Evolutionary conservation across 176 grass and related monocot genomes (phyloP), one percentile per base, ranked within the genome.

Genomic region (Musa beccarii): DNA sequence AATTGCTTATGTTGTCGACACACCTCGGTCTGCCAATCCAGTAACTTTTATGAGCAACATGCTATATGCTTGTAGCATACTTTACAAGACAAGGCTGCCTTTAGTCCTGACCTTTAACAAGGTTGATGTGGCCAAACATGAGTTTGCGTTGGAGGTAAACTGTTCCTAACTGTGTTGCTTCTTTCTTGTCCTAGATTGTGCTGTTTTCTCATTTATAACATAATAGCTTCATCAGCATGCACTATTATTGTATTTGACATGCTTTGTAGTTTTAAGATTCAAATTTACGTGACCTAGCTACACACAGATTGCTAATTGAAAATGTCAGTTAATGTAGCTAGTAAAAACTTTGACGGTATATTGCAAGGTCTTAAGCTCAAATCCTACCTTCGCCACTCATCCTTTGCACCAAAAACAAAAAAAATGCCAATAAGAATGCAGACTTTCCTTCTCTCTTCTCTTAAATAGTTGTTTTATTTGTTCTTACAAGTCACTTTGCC

Each of bases 31-130:
- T 56, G 79, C 90, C 12, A 97, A 68, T 75, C 93, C 93, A 59
- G 85, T 85, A 17, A 97, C 93, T 52, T 93, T 93, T 73, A 97
- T 97, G 93, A 97, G 90, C 74, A 97, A 93, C 80, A 97, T 97
- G 93, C 84, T 97, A 64, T 97, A 92, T 90, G 93, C 93, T 23
- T 98, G 90, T 76, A 87, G 86, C 72, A 98, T 98, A 79, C 86
- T 94, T 53, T 98, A 97, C 82, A 97, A 97, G 80, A 97, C 93
- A 23, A 86, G 88, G 52, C 62, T 97, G 56, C 90, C 93, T 67
- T 82, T 97, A 69, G 64, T 97, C 21, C 82, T 97, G 8, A 86
- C 90, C 19, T 97, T 97, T 83, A 97, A 97, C 61, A 97, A 93
- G 82, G 77, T 92, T 81, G 93, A 97, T 87, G 90, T 97, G 15